Evolutionary conservation across 1,284 basidiomycete species (phyloP).

Genomic region (Ceratobasidium sp.): DNA sequence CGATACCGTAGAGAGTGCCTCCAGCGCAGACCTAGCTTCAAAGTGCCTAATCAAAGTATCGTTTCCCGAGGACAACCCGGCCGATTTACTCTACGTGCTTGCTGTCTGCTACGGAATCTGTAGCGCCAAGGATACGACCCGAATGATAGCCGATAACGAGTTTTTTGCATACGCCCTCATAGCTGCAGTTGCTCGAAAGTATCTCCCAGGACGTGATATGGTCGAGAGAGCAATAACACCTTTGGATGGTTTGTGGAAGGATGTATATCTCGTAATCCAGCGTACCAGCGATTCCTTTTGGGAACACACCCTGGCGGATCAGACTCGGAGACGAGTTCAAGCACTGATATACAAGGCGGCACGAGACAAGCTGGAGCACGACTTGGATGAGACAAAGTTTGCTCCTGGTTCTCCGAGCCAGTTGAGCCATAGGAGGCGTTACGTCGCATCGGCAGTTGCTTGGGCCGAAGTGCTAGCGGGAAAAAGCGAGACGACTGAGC

Average conservation of each 20-base stretch:
- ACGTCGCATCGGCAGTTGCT: neutral
- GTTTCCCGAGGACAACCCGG: neutral
- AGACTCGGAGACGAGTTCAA: neutral
- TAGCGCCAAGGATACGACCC: neutral
- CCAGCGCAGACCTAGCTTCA: neutral
- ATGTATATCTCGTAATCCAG: slow-evolving; percentile 1
- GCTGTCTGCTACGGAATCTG: neutral
- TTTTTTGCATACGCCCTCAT: neutral
- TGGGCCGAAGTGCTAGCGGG: neutral
- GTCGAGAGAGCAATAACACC: neutral
- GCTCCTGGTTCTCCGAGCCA: neutral
- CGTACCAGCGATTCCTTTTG: neutral
- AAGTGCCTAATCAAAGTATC: neutral
- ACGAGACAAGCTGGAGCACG: neutral
- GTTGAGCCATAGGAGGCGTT: neutral
- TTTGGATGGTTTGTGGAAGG: slow-evolving; percentile 17
- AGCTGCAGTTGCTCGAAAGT: neutral
- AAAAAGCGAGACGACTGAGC: neutral
- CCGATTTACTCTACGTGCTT: neutral
- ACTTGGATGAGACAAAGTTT: neutral
- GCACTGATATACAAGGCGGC: neutral
- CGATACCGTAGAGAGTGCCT: neutral
- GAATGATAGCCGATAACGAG: neutral
- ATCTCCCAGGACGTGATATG: neutral
- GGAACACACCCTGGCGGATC: neutral